phyloP scores from a whole-genome alignment of 2,329 filamentous ascomycete genomes.

The Trichoderma koningiopsis region DNA sequence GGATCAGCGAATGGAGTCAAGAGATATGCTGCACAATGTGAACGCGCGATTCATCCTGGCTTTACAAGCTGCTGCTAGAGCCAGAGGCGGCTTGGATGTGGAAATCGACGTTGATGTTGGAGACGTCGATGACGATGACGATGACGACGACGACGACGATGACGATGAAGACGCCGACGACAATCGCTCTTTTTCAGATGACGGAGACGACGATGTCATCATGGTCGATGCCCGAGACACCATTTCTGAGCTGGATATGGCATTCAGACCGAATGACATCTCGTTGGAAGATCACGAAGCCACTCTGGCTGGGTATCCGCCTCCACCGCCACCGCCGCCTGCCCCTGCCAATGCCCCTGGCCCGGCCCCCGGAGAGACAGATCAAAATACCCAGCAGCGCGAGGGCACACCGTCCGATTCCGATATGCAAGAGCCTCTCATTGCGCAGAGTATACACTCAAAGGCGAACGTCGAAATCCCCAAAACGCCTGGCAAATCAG shows the following conservation, averaged over 20 bases:
- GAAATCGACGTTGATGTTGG: conserved; percentile 37
- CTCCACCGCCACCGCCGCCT: conserved; percentile 65
- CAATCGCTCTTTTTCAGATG: conserved; percentile 42
- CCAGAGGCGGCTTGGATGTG: conserved; percentile 35
- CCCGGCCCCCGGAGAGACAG: background rate
- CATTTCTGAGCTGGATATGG: conserved; percentile 50
- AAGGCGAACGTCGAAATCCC: conserved; percentile 75
- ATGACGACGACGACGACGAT: conserved; percentile 52
- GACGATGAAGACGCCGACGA: conserved; percentile 62
- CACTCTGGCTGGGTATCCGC: conserved; percentile 73
- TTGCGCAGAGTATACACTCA: conserved; percentile 61
- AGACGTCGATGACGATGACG: conserved; percentile 36
- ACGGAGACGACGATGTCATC: conserved; percentile 60
- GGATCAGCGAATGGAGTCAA: conserved; percentile 49
- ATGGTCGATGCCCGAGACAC: conserved; percentile 56
- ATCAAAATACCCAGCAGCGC: conserved; percentile 49
- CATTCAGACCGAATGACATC: conserved; percentile 55
- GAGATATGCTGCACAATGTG: conserved; percentile 36
- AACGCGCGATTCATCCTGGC: conserved; percentile 44
- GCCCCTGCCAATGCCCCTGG: conserved; percentile 43
- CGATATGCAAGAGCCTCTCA: conserved; percentile 66
- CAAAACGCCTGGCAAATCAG: conserved; percentile 69
- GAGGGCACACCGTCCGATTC: conserved; percentile 72
- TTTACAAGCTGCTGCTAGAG: conserved; percentile 40
- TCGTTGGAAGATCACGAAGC: conserved; percentile 76